Base-by-base conservation (phyloP, 768 basidiomycete genomes). In the Russula brevipes region DNA sequence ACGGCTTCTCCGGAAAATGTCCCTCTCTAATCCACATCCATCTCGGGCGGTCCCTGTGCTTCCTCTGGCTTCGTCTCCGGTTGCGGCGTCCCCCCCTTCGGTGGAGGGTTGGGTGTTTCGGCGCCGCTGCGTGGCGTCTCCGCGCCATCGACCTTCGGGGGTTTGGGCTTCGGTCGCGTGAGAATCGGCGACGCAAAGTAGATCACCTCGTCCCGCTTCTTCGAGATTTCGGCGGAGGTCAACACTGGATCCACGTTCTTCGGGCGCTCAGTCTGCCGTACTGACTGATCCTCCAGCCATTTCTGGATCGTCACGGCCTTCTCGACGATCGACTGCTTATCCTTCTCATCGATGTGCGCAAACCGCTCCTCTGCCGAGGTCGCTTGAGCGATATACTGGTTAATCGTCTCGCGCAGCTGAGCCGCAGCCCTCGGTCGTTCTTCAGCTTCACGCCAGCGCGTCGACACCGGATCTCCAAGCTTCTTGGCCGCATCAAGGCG, bases 231-330 rank as follows among this genome's bases (percentile, higher is more conserved):
- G 62, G 79, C 86, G 54, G 79, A 82, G 62, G 82, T 93, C 74
- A 98, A 75, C 63, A 92, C 83, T 31, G 94, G 88, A 72, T 95
- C 88, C 59, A 87, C 85, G 73, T 91, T 89, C 86, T 97, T 96
- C 73, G 88, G 77, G 59, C 87, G 80, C 81, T 98, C 96, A 8
- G 83, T 80, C 81, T 98, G 97, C 69, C 87, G 79, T 64, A 85
- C 87, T 63, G 85, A 84, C 81, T 90, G 84, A 80, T 99, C 95
- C 71, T 97, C 91, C 60, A 99, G 82, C 97, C 96, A 98, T 77
- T 97, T 91, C 76, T 93, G 88, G 44, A 88, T 79, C 10, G 86
- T 93, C 56, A 91, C 97, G 60, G 87, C 87, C 75, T 89, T 90
- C 78, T 99, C 97, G 69, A 98, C 81, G 66, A 94, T 85, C 52